Evolutionary conservation across 2,329 filamentous ascomycete genomes (phyloP), one percentile per base, ranked within the genome.

Genomic region (Penicillium janthinellum): DNA sequence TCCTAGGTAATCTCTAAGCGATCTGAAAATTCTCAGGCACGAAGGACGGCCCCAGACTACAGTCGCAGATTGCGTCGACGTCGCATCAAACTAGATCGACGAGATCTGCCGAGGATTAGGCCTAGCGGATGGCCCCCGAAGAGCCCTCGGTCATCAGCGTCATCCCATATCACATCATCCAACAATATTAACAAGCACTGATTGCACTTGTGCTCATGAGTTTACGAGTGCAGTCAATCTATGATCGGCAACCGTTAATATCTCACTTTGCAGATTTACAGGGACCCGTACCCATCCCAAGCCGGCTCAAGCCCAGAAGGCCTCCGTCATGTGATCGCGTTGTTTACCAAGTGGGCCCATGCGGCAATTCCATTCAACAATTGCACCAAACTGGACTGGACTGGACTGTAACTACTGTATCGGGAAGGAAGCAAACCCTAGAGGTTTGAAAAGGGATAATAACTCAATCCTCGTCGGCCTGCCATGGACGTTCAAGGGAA

Each of bases 401-500:
- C 10, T 37, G 22, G 17, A 14, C 31, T 31, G 39, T 42, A 42
- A 20, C 39, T 17, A 22, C 20, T 4, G 17, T 8, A 42, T 20
- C 7, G 17, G 17, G 14, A 31, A 42, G 15, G 22, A 48, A 14
- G 12, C 48, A 20, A 15, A 17, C 20, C 11, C 31, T n/a, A 5
- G 25, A 31, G n/a, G 31, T 17, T 31, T 10, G 25, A n/a, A 25
- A 51, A 17, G 7, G 12, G 10, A 15, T 22, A 15, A 6, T 25
- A 10, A 12, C 17, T 2, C 10, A 14, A 7, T 49, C 8, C 14
- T 31, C 5, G 12, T 1, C 15, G 0, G 17, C n/a, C 37, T n/a
- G 52, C 42, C 22, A 72, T 72, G 70, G 64, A 68, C 5, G 53
- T 41, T 11, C 59, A 63, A 10, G 50, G 50, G n/a, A 59, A 70